Evolutionary conservation across 75 land plant genomes (phyloP), one percentile per base, ranked within the genome.

Genomic region (Sequoia sempervirens): DNA sequence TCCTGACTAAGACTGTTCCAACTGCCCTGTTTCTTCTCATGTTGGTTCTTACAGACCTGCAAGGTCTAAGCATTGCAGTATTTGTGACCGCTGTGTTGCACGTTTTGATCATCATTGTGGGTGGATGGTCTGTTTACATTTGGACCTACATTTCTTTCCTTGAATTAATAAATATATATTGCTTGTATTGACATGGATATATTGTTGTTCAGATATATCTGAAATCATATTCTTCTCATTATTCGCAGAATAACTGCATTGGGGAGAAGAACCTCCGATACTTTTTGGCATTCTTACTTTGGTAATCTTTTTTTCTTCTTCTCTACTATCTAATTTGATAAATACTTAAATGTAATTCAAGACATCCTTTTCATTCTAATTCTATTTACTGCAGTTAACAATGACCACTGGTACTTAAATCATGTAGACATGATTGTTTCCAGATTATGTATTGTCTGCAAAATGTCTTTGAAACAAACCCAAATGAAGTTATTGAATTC

Each of bases 21-120:
- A 66, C 50, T 28, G 6, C 5, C 17, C 37, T 85, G n/a, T 40
- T 74, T 15, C 36, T 41, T 81, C 3, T 56, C 20, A 54, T 84
- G n/a, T 37, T 79, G 41, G 36, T 30, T 53, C 37, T 20, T 82
- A 41, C 87, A 97, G 99, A 68, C 99, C 99, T 81, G 97, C 99
- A 75, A 89, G 99, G 84, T 92, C 99, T 38, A 98, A 98, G 87
- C 99, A 98, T 81, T 98, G 99, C 86, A 92, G 97, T 89, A 91
- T 98, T 83, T 98, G 99, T 86, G 82, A 92, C 82, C 92, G 93
- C 34, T 98, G 99, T 84, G 95, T 98, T 86, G 99, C 99, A 12
- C 93, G 99, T 18, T 96, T 98, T 92, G 99, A 98, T 81, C 99
- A 98, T 84, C 99, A 98, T 80, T 98, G 99, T 95, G 99, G 95